Percentiles rank a stretch among this genome's conserved stretches.
Conservation (phyloP, 2,329 filamentous ascomycete species). For the Periconia macrospinosa region DNA sequence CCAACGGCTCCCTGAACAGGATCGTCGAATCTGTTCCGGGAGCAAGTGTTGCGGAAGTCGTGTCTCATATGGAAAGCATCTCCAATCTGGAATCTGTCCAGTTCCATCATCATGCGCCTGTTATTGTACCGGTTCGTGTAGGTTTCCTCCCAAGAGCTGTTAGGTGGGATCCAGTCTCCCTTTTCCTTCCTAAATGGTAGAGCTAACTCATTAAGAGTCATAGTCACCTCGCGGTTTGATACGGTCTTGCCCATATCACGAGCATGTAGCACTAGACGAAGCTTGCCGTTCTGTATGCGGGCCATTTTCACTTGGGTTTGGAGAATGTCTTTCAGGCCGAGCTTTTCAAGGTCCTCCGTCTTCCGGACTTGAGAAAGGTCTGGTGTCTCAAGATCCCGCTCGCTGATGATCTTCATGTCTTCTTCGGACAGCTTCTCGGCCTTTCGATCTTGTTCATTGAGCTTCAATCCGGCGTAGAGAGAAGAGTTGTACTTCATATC, state of each 20-base stretch:
- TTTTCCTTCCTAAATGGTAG: not conserved
- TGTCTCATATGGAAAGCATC: conserved; percentile 46
- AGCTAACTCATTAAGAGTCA: too few species aligned
- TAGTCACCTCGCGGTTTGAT: conserved; percentile 16
- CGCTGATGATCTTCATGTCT: conserved; percentile 47
- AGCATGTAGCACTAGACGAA: conserved; percentile 40
- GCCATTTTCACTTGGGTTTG: conserved; percentile 45
- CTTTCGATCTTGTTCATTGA: conserved; percentile 43
- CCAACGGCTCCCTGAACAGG: conserved; percentile 47
- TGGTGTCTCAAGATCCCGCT: conserved; percentile 48
- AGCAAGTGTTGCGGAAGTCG: too few species aligned
- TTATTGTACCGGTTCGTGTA: too few species aligned
- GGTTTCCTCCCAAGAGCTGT: conserved; percentile 48
- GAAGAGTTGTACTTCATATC: conserved; percentile 50
- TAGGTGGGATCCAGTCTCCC: conserved; percentile 46
- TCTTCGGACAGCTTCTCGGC: conserved; percentile 43
- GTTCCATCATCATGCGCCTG: too few species aligned
- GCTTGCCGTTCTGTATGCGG: conserved; percentile 51
- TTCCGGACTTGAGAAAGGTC: conserved; percentile 46
- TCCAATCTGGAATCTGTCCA: conserved; percentile 40
- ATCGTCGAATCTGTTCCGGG: conserved; percentile 50
- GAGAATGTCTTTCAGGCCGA: conserved; percentile 46
- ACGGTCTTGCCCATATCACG: not conserved
- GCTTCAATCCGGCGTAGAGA: conserved; percentile 48
- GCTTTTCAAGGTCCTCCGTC: conserved; percentile 44